Conservation (phyloP, 2,329 filamentous ascomycete genomes). For the Camptophora hylomeconis region DNA sequence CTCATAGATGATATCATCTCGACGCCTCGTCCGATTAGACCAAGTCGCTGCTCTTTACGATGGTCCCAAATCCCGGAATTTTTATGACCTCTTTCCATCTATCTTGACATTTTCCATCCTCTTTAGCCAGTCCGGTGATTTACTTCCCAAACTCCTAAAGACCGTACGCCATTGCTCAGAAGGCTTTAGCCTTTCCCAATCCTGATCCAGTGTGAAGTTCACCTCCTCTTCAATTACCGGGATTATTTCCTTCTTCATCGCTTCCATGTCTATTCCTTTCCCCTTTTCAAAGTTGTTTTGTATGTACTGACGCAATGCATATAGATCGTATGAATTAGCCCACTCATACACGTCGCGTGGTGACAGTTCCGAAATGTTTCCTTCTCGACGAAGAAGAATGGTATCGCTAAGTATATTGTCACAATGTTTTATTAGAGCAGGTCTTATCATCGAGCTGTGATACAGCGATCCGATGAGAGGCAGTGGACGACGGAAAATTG, state of each 20-base stretch:
- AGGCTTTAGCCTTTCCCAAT: no score
- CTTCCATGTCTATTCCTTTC: constrained; percentile 5
- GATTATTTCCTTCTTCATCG: constrained; percentile 8
- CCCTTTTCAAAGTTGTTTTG: constrained; percentile 1
- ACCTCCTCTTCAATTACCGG: constrained; percentile 8
- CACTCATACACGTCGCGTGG: constrained; percentile 14
- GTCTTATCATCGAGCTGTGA: constrained; percentile 1
- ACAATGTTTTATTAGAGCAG: constrained; percentile 6
- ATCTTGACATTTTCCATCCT: no score
- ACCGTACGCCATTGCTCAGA: no score
- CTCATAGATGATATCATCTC: no score
- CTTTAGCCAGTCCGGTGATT: no score
- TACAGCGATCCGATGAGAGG: constrained; percentile 1
- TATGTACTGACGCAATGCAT: constrained; percentile 5
- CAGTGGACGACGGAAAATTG: constrained; percentile 1
- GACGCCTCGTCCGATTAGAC: no score
- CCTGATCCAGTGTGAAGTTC: constrained; percentile 6
- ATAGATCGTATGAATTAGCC: constrained; percentile 8
- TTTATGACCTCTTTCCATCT: no score
- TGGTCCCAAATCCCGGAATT: no score
- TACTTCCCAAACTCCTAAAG: no score
- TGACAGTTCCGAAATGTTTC: constrained; percentile 9
- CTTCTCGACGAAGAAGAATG: constrained; percentile 11
- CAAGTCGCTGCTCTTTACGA: no score
- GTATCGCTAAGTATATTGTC: constrained; percentile 9